Base-by-base conservation (phyloP, 2,329 filamentous ascomycete species). In the Bipolaris zeicola region DNA sequence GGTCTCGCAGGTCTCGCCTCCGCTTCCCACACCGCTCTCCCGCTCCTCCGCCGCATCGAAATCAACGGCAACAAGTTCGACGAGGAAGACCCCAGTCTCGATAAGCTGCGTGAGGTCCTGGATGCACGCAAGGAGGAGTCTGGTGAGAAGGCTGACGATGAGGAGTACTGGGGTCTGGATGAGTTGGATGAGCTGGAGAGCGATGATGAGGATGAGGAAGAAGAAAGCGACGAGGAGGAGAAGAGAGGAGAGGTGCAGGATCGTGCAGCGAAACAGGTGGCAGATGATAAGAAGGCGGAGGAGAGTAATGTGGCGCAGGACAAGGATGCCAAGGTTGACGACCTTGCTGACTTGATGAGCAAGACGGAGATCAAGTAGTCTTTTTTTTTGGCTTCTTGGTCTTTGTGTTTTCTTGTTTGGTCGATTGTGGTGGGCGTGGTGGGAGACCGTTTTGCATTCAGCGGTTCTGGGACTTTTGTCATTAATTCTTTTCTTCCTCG, bases 41-140 rank as follows among this genome's bases (percentile, higher is more conserved):
- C 92, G 1, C 84, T 85, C 11, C 80, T 99, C 64, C 89, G 89
- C 79, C 88, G 93, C 68, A 86, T 99, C 47, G 95, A 98, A 79
- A 81, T 99, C 64, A 98, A 99, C 75, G 95, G 95, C 48, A 99
- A 99, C 81, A 95, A 92, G 73, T 96, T 99, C 68, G 81, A 85
- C 7, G 93, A 97, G 76, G 92, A 96, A 2, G 92, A 98, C 66
- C 81, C 85, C 44, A 85, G 85, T 26, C 83, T 97, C 39, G 78
- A 86, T 58, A 82, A 81, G 20, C 81, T 98, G 43, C 85, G 87
- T 64, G 85, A 87, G 39, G 59, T 76, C 49, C 81, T 97, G 24
- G 88, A 91, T 56, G 84, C 86, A 69, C 87, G 92, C 62, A 93
- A 93, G 79, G 90, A 94, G 73, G 73, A 74, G 52, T 73, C 74